phyloP scores from a whole-genome alignment of 108 stramenopile species.

The Bacterosira constricta region DNA sequence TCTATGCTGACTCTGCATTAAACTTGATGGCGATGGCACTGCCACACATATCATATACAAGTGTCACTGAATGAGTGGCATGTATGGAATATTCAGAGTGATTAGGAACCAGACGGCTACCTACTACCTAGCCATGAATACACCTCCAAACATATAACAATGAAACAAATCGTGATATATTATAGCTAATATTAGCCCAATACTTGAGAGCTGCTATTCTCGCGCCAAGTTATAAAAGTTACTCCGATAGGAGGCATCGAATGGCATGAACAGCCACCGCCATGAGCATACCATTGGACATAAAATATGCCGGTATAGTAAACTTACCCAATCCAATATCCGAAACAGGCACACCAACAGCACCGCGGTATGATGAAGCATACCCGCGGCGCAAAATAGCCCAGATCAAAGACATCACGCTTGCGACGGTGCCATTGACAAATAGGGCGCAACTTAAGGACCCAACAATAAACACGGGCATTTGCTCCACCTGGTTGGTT shows the following conservation, averaged over 20 bases:
- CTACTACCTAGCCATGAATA: too few relatives aligned
- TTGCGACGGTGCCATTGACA: slow-evolving; percentile 43
- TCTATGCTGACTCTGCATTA: too few relatives aligned
- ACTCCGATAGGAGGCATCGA: background rate
- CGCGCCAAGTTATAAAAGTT: too few relatives aligned
- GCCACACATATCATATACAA: too few relatives aligned
- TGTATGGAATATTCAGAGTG: too few relatives aligned
- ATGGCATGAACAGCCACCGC: slow-evolving; percentile 32
- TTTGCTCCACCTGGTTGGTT: slow-evolving; percentile 53
- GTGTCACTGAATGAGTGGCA: too few relatives aligned
- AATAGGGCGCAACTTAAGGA: slow-evolving; percentile 22
- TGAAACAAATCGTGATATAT: too few relatives aligned
- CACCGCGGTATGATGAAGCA: slow-evolving; percentile 15
- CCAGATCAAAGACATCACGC: slow-evolving; percentile 29
- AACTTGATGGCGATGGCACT: too few relatives aligned
- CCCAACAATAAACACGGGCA: slow-evolving; percentile 34
- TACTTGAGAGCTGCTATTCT: too few relatives aligned
- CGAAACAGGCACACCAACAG: slow-evolving; percentile 15
- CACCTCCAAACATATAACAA: too few relatives aligned
- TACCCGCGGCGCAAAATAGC: slow-evolving; percentile 34
- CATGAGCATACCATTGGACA: slow-evolving; percentile 29
- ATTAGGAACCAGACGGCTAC: too few relatives aligned
- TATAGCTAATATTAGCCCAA: too few relatives aligned
- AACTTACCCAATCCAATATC: slow-evolving; percentile 31
- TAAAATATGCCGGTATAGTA: slow-evolving; percentile 43